Evolutionary conservation across 2,329 filamentous ascomycete genomes (phyloP).

Genomic region (Epichloe hybrida): DNA sequence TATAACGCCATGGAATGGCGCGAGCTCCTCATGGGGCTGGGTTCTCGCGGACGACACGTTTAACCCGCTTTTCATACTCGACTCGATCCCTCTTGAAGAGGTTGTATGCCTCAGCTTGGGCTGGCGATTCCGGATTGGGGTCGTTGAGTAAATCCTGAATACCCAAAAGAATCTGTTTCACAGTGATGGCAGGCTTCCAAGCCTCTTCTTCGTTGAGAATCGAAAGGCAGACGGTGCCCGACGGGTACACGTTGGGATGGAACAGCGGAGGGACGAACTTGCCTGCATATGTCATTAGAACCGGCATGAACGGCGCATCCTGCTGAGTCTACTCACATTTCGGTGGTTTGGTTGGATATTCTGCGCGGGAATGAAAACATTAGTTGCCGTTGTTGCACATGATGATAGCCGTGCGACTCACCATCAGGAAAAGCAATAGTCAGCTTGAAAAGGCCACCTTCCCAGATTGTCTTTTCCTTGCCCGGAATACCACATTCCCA

Average conservation of each 20-base stretch:
- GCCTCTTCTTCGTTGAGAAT: slow-evolving; percentile 97
- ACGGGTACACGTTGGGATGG: slow-evolving; percentile 97
- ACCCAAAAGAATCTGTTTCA: slow-evolving; percentile 92
- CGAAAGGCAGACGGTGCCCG: slow-evolving; percentile 90
- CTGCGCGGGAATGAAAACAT: slow-evolving; percentile 28
- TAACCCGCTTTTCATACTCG: slow-evolving; percentile 82
- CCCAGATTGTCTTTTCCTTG: slow-evolving; percentile 95
- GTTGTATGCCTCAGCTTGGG: slow-evolving; percentile 95
- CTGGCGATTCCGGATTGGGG: slow-evolving; percentile 91
- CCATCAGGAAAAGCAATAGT: slow-evolving; percentile 88
- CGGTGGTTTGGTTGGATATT: slow-evolving; percentile 96
- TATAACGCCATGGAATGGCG: slow-evolving; percentile 1
- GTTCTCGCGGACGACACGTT: slow-evolving; percentile 79
- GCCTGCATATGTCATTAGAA: slow-evolving; percentile 38
- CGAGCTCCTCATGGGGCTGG: slow-evolving; percentile 47
- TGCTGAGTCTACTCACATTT: slow-evolving; percentile 62
- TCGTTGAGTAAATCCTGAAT: slow-evolving; percentile 94
- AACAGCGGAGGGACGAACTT: slow-evolving; percentile 95
- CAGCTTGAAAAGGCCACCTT: slow-evolving; percentile 92
- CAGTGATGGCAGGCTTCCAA: slow-evolving; percentile 96
- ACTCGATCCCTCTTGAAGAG: slow-evolving; percentile 80
- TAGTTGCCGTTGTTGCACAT: background rate
- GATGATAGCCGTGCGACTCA: slow-evolving; percentile 29
- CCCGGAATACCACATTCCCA: slow-evolving; percentile 97
- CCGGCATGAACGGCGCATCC: background rate